A percentile compares a stretch with the other conserved stretches of the same genome.
These are phyloP conservation scores for Tremella fuciformis DNA, from an alignment of 768 basidiomycete genomes.

Conservation along the genomic window DNA sequence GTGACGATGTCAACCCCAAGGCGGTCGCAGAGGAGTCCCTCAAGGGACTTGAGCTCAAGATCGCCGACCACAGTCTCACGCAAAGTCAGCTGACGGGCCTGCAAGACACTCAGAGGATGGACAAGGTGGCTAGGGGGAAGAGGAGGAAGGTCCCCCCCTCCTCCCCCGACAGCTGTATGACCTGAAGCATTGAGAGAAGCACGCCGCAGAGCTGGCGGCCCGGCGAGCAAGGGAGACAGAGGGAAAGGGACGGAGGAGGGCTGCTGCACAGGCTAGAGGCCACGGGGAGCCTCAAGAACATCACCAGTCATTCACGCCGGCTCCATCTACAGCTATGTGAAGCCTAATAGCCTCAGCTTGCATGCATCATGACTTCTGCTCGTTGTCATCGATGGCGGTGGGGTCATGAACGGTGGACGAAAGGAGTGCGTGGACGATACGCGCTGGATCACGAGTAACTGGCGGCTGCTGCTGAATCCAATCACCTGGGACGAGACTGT, in stretches of 20 bases:
- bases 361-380: not conserved
- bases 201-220: not conserved
- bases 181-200: constrained; percentile 7
- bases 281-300: not conserved
- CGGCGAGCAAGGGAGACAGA: not conserved
- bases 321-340: not conserved
- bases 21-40: not conserved
- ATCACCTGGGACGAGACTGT: no score
- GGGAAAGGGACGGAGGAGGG: not conserved
- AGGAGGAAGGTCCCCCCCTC: constrained; percentile 9
- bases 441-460: not conserved
- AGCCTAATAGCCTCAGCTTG: not conserved
- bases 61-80: constrained; percentile 1
- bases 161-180: not conserved
- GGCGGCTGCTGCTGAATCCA: no score
- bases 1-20: no score
- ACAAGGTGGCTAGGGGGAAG: constrained; percentile 12
- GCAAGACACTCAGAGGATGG: not conserved
- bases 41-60: constrained; percentile 6
- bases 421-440: not conserved
- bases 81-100: not conserved
- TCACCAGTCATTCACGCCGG: not conserved
- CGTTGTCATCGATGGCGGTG: not conserved
- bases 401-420: not conserved
- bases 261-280: not conserved